phyloP scores from a whole-genome alignment of 2,329 filamentous ascomycete species.

The Claviceps sp. region DNA sequence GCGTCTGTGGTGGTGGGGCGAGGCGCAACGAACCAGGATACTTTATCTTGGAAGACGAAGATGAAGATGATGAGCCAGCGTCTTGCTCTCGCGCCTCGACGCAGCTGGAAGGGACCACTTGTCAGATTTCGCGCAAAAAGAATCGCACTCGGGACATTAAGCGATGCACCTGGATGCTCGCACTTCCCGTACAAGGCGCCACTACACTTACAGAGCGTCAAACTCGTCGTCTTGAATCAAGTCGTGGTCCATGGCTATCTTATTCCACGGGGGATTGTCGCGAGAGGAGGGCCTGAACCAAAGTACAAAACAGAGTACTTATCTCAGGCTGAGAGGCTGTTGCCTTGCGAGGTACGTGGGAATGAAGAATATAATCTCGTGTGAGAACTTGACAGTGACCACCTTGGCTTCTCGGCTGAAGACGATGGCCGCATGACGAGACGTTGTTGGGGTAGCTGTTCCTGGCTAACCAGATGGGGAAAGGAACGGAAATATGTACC shows the following conservation, averaged over 20 bases:
- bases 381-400: no score
- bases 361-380: no score
- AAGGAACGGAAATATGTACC: background rate
- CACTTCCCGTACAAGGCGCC: background rate
- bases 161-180: background rate
- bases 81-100: constrained; percentile 19
- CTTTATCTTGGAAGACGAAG: constrained; percentile 12
- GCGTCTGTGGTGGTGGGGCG: background rate
- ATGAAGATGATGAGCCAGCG: background rate
- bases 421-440: background rate
- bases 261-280: background rate
- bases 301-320: no score
- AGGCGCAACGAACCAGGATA: constrained; percentile 20
- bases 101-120: constrained; percentile 8
- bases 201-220: constrained; percentile 35
- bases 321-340: no score
- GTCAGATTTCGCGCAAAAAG: background rate
- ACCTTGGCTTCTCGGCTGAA: background rate
- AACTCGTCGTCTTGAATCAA: constrained; percentile 38
- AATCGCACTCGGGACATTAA: background rate
- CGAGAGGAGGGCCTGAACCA: background rate
- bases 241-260: constrained; percentile 12
- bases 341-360: no score
- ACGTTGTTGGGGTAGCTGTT: background rate
- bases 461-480: background rate